Evolutionary conservation across 2,329 filamentous ascomycete genomes (phyloP), one percentile per base, ranked within the genome.

Genomic region (Penicillium sp.): DNA sequence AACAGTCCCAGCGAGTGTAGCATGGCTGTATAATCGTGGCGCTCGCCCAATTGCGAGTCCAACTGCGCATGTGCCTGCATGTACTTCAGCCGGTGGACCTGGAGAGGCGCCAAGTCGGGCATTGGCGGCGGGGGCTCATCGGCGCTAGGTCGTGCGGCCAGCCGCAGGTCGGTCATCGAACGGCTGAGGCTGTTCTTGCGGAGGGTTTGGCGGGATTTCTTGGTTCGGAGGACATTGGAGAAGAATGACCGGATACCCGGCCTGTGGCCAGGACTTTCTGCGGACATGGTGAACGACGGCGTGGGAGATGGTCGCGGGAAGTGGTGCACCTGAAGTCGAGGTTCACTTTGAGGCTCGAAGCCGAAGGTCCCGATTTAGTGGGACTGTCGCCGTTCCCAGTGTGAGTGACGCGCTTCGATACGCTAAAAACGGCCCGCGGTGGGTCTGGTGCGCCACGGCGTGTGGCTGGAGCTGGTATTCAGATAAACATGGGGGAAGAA

Each of bases 31-130:
- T 74, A 76, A 56, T 77, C 75, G 39, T 57, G 66, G 49, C 65
- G 69, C 55, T 77, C 75, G 16, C 75, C 75, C n/a, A 74, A 60
- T 57, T 77, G 74, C 4, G 69, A 68, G 46, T 77, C 74, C 6
- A 74, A 52, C 24, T 69, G 60, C 5, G 68, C 60, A 49, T 72
- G 67, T 1, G 63, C 36, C 11, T 67, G 61, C 52, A 58, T 63
- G 61, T 76, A 76, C 57, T 75, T 75, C 33, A 66, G 54, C 36
- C 72, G 69, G 58, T 77, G 75, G 18, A 68, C 67, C 40, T 75
- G 64, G 37, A 76, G 65, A 6, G 74, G 74, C 3, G 75, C 69
- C 6, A 76, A 49, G 14, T 68, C 55, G 24, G 71, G 71, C 63
- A 74, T 58, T 14, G 69, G 67, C 19, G 72, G 72, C 22, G 65